Percentiles rank a stretch among this genome's conserved stretches.
Conservation (phyloP, 2,329 filamentous ascomycete species). For the Pseudogymnoascus sp. region DNA sequence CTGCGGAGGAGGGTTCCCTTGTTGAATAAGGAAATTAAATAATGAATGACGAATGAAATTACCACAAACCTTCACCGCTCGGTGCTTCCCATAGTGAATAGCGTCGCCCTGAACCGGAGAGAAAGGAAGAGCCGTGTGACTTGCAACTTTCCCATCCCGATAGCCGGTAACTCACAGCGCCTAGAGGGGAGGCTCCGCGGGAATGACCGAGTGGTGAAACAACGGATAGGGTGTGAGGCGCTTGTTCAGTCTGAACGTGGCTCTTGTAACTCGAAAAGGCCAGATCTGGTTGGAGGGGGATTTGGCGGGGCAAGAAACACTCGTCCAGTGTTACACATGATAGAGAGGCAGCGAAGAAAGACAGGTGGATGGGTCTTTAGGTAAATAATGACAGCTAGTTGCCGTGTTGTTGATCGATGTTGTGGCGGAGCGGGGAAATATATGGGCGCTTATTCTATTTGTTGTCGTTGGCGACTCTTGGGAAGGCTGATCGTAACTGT, state of each 20-base stretch:
- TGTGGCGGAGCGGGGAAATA: background rate
- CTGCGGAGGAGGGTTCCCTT: background rate
- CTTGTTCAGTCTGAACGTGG: constrained; percentile 1
- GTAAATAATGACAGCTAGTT: background rate
- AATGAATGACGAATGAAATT: constrained; percentile 8
- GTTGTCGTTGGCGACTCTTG: background rate
- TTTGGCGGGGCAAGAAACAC: background rate
- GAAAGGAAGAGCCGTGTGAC: background rate
- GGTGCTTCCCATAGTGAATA: background rate
- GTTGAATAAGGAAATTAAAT: constrained; percentile 6
- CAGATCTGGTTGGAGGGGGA: background rate
- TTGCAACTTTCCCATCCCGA: background rate
- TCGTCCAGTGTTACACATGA: background rate
- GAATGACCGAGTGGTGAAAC: background rate
- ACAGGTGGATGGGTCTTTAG: background rate
- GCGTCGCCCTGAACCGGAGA: background rate
- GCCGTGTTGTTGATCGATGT: background rate
- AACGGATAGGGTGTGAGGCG: constrained; percentile 3
- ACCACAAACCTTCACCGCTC: constrained; percentile 3
- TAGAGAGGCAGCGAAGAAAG: background rate
- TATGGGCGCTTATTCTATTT: background rate
- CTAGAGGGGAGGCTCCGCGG: constrained; percentile 5
- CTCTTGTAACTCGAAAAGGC: background rate
- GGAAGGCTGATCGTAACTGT: background rate
- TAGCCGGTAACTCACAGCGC: background rate